These are phyloP conservation scores for Tricholoma bakamatsutake DNA, from an alignment of 768 basidiomycete species.

Conservation along the genomic window DNA sequence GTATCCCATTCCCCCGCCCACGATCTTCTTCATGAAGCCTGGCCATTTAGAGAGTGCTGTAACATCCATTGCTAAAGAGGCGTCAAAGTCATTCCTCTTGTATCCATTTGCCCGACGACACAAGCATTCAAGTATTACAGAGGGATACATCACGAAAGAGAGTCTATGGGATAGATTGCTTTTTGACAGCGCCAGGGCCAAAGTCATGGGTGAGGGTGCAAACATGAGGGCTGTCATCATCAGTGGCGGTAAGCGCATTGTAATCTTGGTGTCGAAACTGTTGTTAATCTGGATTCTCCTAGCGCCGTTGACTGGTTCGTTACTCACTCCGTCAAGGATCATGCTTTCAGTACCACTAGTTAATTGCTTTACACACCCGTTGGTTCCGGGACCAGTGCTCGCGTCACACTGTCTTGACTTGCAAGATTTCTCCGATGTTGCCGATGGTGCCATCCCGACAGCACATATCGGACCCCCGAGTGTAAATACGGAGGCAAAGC, in stretches of 20 bases:
- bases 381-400: slow-evolving; percentile 71
- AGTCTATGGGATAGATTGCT: slow-evolving; percentile 83
- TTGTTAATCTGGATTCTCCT: slow-evolving; percentile 2
- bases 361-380: slow-evolving; percentile 52
- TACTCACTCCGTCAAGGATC: slow-evolving; percentile 60
- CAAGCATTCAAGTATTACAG: slow-evolving; percentile 59
- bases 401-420: slow-evolving; percentile 83
- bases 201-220: slow-evolving; percentile 54
- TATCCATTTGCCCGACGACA: slow-evolving; percentile 71
- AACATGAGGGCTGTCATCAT: slow-evolving; percentile 65
- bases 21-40: slow-evolving; percentile 69
- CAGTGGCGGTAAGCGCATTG: slow-evolving; percentile 53
- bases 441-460: slow-evolving; percentile 23
- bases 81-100: slow-evolving; percentile 46
- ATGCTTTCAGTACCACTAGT: slow-evolving; percentile 76
- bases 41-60: slow-evolving; percentile 54
- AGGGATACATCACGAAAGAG: slow-evolving; percentile 73
- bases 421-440: slow-evolving; percentile 50
- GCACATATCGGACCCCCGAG: slow-evolving; percentile 72
- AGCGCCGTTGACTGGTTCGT: slow-evolving; percentile 46
- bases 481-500: slow-evolving; percentile 79
- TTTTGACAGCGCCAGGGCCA: slow-evolving; percentile 60
- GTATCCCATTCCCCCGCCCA: slow-evolving; percentile 67
- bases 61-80: slow-evolving; percentile 45
- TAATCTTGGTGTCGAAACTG: not conserved